Percentiles rank a stretch among this genome's conserved stretches.
phyloP scores from a whole-genome alignment of 2,329 filamentous ascomycete genomes.

The Pestalotiopsis sp. region DNA sequence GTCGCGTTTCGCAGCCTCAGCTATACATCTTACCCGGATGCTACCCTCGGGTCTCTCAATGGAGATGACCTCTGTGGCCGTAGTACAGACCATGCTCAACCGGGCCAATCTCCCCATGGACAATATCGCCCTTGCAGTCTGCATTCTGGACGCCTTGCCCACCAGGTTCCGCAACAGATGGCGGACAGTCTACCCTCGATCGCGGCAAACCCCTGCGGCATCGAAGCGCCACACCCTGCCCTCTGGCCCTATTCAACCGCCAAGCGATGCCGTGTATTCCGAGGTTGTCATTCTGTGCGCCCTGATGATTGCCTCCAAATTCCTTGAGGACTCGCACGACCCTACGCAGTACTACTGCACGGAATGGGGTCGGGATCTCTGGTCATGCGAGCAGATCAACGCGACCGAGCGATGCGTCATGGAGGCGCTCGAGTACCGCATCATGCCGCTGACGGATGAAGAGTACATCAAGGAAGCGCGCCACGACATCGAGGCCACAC shows the following conservation, averaged over 20 bases:
- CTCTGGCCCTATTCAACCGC: conserved; percentile 31
- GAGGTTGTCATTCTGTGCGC: conserved; percentile 67
- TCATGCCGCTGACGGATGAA: conserved; percentile 61
- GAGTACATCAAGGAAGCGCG: conserved; percentile 61
- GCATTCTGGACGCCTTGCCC: conserved; percentile 67
- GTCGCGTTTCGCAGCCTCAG: conserved; percentile 52
- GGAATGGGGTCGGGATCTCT: conserved; percentile 56
- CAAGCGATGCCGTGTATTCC: conserved; percentile 61
- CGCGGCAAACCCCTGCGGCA: conserved; percentile 23
- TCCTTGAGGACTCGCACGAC: conserved; percentile 61
- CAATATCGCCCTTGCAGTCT: conserved; percentile 65
- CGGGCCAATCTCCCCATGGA: conserved; percentile 62
- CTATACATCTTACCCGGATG: conserved; percentile 68
- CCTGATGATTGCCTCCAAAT: conserved; percentile 67
- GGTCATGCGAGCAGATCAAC: conserved; percentile 65
- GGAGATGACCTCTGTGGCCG: conserved; percentile 56
- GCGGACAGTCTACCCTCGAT: conserved; percentile 61
- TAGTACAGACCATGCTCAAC: conserved; percentile 63
- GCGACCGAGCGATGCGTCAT: conserved; percentile 66
- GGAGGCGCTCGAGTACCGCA: conserved; percentile 65
- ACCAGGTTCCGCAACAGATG: conserved; percentile 64
- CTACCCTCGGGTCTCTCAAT: conserved; percentile 66
- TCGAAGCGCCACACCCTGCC: conserved; percentile 49
- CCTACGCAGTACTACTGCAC: conserved; percentile 55
- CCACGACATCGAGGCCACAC: conserved; percentile 66